A percentile compares a stretch with the other conserved stretches of the same genome.
Evolutionary conservation across 2,329 filamentous ascomycete species (phyloP).

Genomic region (Phialophora macrospora): DNA sequence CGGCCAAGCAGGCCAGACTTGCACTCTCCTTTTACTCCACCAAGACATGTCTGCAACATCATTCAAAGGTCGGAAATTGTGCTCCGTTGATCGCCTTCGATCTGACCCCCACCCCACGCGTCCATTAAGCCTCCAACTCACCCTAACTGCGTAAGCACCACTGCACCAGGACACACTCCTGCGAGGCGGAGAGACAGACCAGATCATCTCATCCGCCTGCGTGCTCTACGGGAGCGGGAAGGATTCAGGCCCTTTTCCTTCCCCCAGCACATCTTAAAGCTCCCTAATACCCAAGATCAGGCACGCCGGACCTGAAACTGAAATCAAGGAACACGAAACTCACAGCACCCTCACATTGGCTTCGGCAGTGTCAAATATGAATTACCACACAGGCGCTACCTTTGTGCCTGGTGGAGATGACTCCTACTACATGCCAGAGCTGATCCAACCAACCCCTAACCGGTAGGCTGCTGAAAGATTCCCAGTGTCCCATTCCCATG

Average conservation of each 20-base stretch:
- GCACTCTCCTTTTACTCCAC: constrained; percentile 1
- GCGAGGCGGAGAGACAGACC: constrained; percentile 7
- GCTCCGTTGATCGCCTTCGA: constrained; percentile 23
- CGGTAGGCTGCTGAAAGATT: constrained; percentile 64
- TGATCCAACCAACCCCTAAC: constrained; percentile 72
- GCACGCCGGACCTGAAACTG: constrained; percentile 12
- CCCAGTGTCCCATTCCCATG: constrained; percentile 32
- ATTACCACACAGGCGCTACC: constrained; percentile 57
- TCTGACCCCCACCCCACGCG: not conserved
- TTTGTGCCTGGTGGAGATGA: constrained; percentile 71
- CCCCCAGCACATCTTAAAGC: constrained; percentile 10
- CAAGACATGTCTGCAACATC: constrained; percentile 31
- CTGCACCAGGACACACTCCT: constrained; percentile 15
- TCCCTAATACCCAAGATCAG: constrained; percentile 11
- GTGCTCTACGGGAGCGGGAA: constrained; percentile 1
- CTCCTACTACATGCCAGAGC: constrained; percentile 71
- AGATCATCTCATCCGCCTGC: constrained; percentile 9
- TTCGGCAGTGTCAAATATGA: constrained; percentile 28
- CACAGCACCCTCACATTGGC: not conserved
- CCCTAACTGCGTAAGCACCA: constrained; percentile 25
- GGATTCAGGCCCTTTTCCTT: constrained; percentile 2
- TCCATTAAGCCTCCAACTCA: constrained; percentile 9
- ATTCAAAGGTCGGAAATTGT: constrained; percentile 27
- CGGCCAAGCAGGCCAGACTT: constrained; percentile 11
- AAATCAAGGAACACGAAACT: constrained; percentile 13